Conservation (phyloP, 768 basidiomycete genomes). For the Russula sp. region DNA sequence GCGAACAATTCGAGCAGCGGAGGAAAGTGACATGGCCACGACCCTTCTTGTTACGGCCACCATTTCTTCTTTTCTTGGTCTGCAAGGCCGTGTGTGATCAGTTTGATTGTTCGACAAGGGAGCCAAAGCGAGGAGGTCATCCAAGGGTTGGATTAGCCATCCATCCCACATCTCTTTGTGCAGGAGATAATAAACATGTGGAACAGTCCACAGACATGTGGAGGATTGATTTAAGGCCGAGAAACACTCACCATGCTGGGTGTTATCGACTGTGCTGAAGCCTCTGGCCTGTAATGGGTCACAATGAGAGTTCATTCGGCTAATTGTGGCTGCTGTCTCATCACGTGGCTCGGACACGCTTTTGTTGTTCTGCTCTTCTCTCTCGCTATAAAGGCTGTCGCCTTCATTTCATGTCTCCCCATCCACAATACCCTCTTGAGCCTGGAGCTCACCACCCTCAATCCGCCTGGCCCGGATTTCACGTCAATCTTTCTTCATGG, state of each 20-base stretch:
- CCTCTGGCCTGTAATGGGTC: constrained; percentile 22
- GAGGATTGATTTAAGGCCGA: background rate
- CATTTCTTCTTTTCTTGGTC: constrained; percentile 99
- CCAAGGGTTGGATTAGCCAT: constrained; percentile 28
- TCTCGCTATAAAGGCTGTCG: background rate
- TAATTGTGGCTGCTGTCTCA: background rate
- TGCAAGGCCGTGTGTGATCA: constrained; percentile 33
- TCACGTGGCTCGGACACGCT: too few relatives aligned
- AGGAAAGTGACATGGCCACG: constrained; percentile 93
- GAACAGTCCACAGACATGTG: background rate
- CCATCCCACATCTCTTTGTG: constrained; percentile 27
- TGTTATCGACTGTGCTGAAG: constrained; percentile 31
- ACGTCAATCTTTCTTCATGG: constrained; percentile 9
- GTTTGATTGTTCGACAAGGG: constrained; percentile 1
- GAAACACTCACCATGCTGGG: constrained; percentile 34
- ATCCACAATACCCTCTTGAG: constrained; percentile 1
- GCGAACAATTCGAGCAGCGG: constrained; percentile 99
- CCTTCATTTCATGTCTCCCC: background rate
- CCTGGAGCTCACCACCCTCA: constrained; percentile 16
- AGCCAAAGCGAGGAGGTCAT: constrained; percentile 22
- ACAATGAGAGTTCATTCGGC: constrained; percentile 12
- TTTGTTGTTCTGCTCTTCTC: background rate
- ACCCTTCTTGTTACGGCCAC: constrained; percentile 98
- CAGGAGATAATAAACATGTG: constrained; percentile 9
- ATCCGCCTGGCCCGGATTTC: constrained; percentile 3